These are phyloP conservation scores for Garcia nutans DNA, from an alignment of 345 rosid species.

Conservation along the genomic window DNA sequence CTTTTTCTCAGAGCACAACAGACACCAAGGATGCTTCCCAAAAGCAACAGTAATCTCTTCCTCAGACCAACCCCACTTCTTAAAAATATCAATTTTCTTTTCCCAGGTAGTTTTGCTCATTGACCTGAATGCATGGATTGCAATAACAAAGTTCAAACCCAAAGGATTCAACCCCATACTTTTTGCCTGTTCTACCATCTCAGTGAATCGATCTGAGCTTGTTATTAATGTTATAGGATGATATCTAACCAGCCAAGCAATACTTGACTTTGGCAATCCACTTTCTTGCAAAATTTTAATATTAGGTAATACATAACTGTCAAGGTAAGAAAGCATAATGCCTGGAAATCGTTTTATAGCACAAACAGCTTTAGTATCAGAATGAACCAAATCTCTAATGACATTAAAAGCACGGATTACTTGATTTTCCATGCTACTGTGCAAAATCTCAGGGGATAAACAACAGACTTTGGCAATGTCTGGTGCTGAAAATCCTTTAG, in stretches of 20 bases:
- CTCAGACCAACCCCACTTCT: conserved; percentile 13
- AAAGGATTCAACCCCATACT: conserved; percentile 12
- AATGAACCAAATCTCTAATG: conserved; percentile 21
- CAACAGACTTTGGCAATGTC: background rate
- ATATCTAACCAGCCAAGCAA: background rate
- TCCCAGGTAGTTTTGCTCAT: conserved; percentile 18
- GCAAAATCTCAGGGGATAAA: background rate
- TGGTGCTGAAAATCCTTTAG: background rate
- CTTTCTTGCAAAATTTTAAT: conserved; percentile 11
- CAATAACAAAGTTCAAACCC: background rate
- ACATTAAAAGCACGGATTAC: background rate
- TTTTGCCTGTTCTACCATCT: conserved; percentile 7
- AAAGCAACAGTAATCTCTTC: conserved; percentile 18
- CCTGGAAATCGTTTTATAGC: conserved; percentile 18
- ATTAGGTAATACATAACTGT: background rate
- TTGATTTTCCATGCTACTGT: background rate
- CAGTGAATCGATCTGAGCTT: conserved; percentile 2
- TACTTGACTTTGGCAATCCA: conserved; percentile 23
- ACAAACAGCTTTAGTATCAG: conserved; percentile 10
- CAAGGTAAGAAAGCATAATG: background rate
- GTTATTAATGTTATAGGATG: background rate
- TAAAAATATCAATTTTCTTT: background rate
- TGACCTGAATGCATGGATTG: background rate
- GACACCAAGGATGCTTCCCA: conserved; percentile 3
- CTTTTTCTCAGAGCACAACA: conserved; percentile 17